Percentiles rank a stretch among this genome's conserved stretches.
These are phyloP conservation scores for Beta vulgaris DNA, from an alignment of 148 eudicot species.

Conservation along the genomic window DNA sequence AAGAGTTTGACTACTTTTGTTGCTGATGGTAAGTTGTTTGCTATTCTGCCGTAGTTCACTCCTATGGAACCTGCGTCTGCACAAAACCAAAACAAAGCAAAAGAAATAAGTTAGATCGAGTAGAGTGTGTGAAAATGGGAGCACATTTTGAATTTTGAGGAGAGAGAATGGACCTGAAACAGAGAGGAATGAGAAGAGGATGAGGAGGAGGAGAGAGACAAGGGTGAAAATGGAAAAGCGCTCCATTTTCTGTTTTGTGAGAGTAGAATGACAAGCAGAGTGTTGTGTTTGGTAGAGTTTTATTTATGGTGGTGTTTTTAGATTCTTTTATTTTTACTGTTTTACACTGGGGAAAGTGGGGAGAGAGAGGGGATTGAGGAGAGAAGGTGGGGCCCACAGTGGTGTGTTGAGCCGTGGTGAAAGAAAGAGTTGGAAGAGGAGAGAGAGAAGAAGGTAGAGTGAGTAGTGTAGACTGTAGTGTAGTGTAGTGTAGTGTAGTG, in stretches of 20 bases:
- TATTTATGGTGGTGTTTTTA: not conserved
- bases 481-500: not conserved
- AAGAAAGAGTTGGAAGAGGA: not conserved
- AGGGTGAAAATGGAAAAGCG: not conserved
- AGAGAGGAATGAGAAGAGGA: not conserved
- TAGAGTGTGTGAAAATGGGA: not conserved
- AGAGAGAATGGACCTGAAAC: constrained; percentile 7
- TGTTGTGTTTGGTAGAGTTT: no score
- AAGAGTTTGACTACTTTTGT: constrained; percentile 53
- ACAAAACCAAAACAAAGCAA: not conserved
- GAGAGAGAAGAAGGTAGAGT: not conserved
- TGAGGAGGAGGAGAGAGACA: not conserved
- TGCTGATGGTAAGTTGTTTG: constrained; percentile 83
- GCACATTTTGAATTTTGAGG: no score
- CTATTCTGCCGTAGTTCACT: constrained; percentile 84
- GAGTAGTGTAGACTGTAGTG: not conserved
- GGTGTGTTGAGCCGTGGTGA: no score
- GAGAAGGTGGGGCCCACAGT: not conserved
- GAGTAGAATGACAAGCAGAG: not conserved
- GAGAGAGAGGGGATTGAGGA: no score
- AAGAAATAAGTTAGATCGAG: not conserved
- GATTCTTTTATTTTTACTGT: no score
- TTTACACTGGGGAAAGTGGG: no score
- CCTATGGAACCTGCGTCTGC: constrained; percentile 70
- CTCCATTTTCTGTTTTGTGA: not conserved